Base-by-base conservation (phyloP, 2,329 filamentous ascomycete genomes). In the Grosmannia huntii region DNA sequence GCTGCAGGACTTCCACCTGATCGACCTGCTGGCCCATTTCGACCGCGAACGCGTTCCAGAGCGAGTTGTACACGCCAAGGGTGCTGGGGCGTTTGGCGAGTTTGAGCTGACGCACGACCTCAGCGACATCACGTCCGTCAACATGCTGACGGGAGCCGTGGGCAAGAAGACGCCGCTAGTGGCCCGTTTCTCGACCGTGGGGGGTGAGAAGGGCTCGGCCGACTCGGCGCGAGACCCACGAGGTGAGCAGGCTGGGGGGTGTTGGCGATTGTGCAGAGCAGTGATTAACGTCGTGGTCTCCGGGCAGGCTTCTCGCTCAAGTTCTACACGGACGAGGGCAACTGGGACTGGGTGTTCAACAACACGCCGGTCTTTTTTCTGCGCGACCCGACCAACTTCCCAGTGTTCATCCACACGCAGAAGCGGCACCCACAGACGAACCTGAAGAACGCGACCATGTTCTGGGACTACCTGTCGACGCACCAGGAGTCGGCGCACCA, bases 341-440 rank as follows among this genome's bases (percentile, higher is more conserved):
- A 87, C 63, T 87, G 83, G 81, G 85, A 88, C 63, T 74, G 86
- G 44, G 82, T 86, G 5, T 84, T 83, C 33, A 88, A 87, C 73
- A 89, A 90, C 72, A 89, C 85, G 0, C 86, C 86, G 1, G 77
- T 89, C 28, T 90, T 90, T 76, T 90, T 90, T 75, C 66, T 90
- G 27, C 78, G 86, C 50, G 87, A 90, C 64, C 85, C 86, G 2
- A 78, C 80, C 66, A 89, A 89, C 68, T 90, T 89, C 72, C 86
- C 86, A 41, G 73, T 84, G 66, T 85, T 89, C 70, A 89, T 89
- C 62, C 86, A 88, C 73, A 87, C 85, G 4, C 87, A 90, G 71
- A 90, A 90, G 77, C 79, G 85, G 54, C 78, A 90, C 70, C 86
- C 86, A 1, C 78, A 83, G 63, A 89, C 84, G 41, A 85, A 89